Percentiles rank a stretch among this genome's conserved stretches.
Conservation (phyloP, 805 yeast species). For the Yarrowia alimentaria region DNA sequence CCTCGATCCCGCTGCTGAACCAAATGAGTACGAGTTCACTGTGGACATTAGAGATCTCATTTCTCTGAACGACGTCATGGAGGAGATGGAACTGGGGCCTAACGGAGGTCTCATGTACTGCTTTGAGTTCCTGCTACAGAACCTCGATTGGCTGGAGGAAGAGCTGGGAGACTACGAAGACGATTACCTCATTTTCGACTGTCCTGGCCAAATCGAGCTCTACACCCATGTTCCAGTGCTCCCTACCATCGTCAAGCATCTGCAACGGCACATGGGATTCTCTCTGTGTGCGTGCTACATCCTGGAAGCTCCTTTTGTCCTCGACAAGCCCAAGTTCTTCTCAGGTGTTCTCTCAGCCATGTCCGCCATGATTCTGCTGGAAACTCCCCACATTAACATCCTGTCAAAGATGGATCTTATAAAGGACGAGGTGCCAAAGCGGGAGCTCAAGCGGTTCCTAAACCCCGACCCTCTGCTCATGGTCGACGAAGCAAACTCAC, state of each 20-base stretch:
- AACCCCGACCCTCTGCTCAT: constrained; percentile 89
- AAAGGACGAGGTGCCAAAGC: constrained; percentile 70
- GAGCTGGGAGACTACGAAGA: constrained; percentile 95
- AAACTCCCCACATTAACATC: constrained; percentile 90
- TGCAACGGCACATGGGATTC: constrained; percentile 75
- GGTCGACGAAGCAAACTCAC: constrained; percentile 49
- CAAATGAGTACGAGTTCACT: constrained; percentile 85
- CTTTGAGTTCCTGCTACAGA: constrained; percentile 81
- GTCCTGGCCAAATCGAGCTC: constrained; percentile 95
- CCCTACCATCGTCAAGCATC: constrained; percentile 83
- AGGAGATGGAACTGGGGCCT: constrained; percentile 89
- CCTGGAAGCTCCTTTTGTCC: constrained; percentile 88
- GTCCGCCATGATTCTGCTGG: constrained; percentile 96
- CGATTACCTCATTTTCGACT: constrained; percentile 89
- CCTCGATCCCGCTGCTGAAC: constrained; percentile 95
- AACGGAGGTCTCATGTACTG: constrained; percentile 93
- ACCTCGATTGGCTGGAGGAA: constrained; percentile 95
- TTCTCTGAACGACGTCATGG: constrained; percentile 91
- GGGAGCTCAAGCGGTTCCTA: constrained; percentile 75
- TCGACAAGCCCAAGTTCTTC: constrained; percentile 88
- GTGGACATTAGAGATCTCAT: constrained; percentile 89
- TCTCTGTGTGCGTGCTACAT: constrained; percentile 89
- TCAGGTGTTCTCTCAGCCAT: constrained; percentile 95
- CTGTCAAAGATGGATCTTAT: constrained; percentile 84
- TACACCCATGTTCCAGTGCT: constrained; percentile 92